A percentile compares a stretch with the other conserved stretches of the same genome.
Conservation (phyloP, 208 protist species). For the Wallacemonas sp. region DNA sequence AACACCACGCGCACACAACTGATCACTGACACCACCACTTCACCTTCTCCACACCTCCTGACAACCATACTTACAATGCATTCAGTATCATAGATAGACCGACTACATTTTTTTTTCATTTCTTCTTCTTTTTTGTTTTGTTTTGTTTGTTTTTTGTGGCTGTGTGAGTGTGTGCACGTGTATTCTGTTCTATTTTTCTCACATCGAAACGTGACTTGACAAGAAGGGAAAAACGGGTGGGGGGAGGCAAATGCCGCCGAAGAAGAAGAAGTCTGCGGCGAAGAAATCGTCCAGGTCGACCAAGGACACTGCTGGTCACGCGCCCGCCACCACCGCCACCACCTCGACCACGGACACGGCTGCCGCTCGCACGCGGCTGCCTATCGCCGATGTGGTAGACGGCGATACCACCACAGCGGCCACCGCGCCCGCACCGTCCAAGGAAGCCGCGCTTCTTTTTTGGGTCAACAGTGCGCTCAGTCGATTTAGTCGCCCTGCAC, state of each 20-base stretch:
- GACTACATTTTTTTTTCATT: neutral
- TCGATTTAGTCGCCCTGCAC: neutral
- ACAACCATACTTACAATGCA: conserved; percentile 2
- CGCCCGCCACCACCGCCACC: neutral
- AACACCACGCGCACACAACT: too few relatives aligned
- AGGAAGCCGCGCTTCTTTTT: conserved; percentile 33
- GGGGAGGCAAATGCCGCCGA: neutral
- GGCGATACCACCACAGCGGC: neutral
- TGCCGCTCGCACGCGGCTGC: neutral
- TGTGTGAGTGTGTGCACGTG: too few relatives aligned
- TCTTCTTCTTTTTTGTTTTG: conserved; percentile 4
- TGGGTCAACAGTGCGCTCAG: conserved; percentile 25
- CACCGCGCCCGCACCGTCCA: neutral
- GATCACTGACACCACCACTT: too few relatives aligned
- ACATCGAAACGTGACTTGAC: neutral
- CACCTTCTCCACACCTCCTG: conserved; percentile 6
- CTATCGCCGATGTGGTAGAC: neutral
- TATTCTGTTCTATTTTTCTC: too few relatives aligned
- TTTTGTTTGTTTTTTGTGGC: conserved; percentile 1
- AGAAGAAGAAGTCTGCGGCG: neutral
- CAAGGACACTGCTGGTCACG: neutral
- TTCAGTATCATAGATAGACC: neutral
- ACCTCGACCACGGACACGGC: too few relatives aligned
- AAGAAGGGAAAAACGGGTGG: neutral
- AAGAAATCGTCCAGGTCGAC: neutral